These are phyloP conservation scores for Phalaenopsis aphrodite DNA, from an alignment of 106 monocot species.

Conservation along the genomic window DNA sequence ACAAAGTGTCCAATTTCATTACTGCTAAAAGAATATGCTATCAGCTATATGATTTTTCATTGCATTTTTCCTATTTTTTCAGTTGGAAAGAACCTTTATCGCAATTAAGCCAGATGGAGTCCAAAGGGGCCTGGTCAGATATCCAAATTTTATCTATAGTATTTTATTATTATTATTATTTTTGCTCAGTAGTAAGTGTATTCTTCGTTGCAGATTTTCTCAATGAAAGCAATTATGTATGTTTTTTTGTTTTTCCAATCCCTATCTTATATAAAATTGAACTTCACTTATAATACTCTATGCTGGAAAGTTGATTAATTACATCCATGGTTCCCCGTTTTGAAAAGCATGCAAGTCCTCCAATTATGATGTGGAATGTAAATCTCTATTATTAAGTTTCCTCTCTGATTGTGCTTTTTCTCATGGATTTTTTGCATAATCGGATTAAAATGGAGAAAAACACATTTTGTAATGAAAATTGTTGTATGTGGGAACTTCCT, in stretches of 20 bases:
- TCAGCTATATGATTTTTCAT: not conserved
- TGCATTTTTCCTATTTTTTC: not conserved
- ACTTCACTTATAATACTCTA: too few species aligned
- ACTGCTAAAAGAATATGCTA: not conserved
- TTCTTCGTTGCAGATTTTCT: not conserved
- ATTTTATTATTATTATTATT: not conserved
- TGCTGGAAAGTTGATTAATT: not conserved
- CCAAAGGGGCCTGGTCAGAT: conserved; percentile 87
- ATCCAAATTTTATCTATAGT: not conserved
- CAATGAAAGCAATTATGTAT: not conserved
- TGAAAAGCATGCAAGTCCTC: not conserved
- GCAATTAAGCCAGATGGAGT: conserved; percentile 99
- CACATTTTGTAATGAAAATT: not conserved
- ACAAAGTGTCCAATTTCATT: not conserved
- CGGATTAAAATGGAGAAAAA: not conserved
- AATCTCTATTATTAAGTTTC: not conserved
- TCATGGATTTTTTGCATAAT: not conserved
- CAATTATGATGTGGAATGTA: not conserved
- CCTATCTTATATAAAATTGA: not conserved
- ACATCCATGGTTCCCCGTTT: not conserved
- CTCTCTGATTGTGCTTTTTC: not conserved
- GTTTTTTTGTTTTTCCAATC: not conserved
- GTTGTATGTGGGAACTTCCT: not conserved
- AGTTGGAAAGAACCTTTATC: conserved; percentile 93
- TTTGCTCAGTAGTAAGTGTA: not conserved